Percentiles rank a stretch among this genome's conserved stretches.
Conservation (phyloP, 2,329 filamentous ascomycete genomes). For the Hypoxylon sp. region DNA sequence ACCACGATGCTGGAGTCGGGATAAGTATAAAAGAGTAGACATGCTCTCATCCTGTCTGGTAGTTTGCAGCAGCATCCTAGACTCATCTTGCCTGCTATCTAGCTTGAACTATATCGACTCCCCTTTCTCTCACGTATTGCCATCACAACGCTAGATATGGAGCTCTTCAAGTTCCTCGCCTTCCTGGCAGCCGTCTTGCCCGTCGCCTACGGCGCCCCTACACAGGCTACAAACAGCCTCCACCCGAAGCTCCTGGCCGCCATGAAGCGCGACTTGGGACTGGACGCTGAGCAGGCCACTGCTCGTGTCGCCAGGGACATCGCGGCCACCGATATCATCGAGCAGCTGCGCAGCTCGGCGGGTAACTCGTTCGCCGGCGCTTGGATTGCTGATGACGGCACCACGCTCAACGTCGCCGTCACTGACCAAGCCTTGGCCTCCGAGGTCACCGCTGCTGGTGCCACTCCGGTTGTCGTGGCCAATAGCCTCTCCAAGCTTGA, state of each 20-base stretch:
- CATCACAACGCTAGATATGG: constrained; percentile 54
- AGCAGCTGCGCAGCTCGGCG: constrained; percentile 53
- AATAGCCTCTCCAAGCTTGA: constrained; percentile 58
- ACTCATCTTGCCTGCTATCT: constrained; percentile 48
- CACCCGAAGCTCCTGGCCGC: constrained; percentile 59
- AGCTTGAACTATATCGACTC: constrained; percentile 46
- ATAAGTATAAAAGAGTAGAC: constrained; percentile 48
- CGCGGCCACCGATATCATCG: constrained; percentile 56
- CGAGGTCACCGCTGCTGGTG: constrained; percentile 56
- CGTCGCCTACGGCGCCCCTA: constrained; percentile 58
- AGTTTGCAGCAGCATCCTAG: constrained; percentile 45
- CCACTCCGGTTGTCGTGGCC: constrained; percentile 54
- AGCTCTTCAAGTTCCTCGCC: constrained; percentile 58
- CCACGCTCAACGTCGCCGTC: constrained; percentile 56
- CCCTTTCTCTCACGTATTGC: constrained; percentile 45
- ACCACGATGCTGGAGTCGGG: constrained; percentile 37
- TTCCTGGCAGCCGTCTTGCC: constrained; percentile 58
- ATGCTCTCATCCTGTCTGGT: constrained; percentile 41
- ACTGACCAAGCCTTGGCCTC: constrained; percentile 56
- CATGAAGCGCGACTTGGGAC: constrained; percentile 61
- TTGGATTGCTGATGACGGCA: constrained; percentile 57
- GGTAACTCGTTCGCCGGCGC: constrained; percentile 58
- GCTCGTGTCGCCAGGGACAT: constrained; percentile 58
- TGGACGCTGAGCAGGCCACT: constrained; percentile 57
- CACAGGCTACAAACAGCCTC: constrained; percentile 55